These are phyloP conservation scores for Brassica incana DNA, from an alignment of 345 rosid genomes.

Conservation along the genomic window DNA sequence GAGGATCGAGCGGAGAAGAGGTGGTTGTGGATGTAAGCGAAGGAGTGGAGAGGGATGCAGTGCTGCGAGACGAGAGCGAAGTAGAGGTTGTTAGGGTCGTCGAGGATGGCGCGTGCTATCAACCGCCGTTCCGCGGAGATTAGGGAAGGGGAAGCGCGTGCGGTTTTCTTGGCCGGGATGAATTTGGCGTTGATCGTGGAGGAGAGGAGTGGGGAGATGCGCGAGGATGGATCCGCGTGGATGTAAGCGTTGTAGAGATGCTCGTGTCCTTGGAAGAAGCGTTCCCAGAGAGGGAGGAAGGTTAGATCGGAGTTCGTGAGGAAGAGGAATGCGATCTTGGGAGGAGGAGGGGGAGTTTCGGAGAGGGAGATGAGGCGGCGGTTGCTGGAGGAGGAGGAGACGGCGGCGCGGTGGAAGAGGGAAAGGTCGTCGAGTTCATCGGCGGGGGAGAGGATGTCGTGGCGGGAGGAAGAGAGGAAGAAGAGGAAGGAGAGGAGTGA, in stretches of 20 bases:
- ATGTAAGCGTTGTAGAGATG: constrained; percentile 70
- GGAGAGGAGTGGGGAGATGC: constrained; percentile 29
- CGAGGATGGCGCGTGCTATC: constrained; percentile 69
- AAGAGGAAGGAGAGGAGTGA: constrained; percentile 48
- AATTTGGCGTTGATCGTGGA: constrained; percentile 48
- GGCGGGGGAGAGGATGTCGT: constrained; percentile 35
- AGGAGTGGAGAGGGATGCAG: constrained; percentile 87
- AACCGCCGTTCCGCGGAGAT: constrained; percentile 79
- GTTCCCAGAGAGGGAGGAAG: constrained; percentile 77
- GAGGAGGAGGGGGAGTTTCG: constrained; percentile 42
- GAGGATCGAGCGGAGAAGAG: constrained; percentile 48
- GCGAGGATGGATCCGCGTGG: constrained; percentile 64
- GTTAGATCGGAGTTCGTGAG: constrained; percentile 82
- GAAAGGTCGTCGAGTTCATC: constrained; percentile 62
- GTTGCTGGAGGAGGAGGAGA: constrained; percentile 25
- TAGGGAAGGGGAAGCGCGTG: constrained; percentile 66
- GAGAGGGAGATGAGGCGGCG: constrained; percentile 43
- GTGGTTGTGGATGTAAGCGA: constrained; percentile 55
- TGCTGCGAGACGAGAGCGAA: constrained; percentile 79
- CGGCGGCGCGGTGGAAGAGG: constrained; percentile 63
- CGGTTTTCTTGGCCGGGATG: constrained; percentile 61
- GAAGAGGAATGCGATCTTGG: constrained; percentile 90
- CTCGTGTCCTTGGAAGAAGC: constrained; percentile 57
- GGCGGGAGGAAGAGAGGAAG: constrained; percentile 52
- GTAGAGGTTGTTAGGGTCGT: constrained; percentile 76